Evolutionary conservation across 352 stramenopile genomes (phyloP).

Genomic region (Phytophthora pinifolia): DNA sequence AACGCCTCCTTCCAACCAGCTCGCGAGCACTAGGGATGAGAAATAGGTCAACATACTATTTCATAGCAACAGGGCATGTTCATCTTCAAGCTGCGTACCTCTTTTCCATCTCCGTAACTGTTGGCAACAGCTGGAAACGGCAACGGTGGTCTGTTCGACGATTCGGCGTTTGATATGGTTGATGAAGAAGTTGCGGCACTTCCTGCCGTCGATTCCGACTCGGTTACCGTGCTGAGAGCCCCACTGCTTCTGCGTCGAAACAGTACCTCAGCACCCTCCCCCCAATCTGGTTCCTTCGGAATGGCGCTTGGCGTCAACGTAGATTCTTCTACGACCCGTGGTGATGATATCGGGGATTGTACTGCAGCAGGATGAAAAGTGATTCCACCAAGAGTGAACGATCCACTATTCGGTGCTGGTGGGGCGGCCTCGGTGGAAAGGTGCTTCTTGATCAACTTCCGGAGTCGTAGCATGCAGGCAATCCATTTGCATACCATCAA

Average conservation of each 20-base stretch:
- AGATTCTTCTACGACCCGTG: constrained; percentile 31
- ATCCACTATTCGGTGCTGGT: constrained; percentile 35
- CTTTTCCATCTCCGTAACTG: constrained; percentile 32
- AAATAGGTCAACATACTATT: neutral
- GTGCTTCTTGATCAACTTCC: constrained; percentile 65
- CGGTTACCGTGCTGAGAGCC: constrained; percentile 35
- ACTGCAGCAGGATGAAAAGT: constrained; percentile 53
- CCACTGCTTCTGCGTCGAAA: constrained; percentile 43
- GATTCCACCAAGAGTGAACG: constrained; percentile 49
- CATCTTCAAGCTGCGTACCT: constrained; percentile 34
- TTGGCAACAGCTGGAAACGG: constrained; percentile 13
- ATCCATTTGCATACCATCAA: constrained; percentile 75
- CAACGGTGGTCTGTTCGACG: constrained; percentile 20
- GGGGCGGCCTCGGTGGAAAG: constrained; percentile 39
- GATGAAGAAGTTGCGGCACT: constrained; percentile 33
- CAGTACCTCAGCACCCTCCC: constrained; percentile 28
- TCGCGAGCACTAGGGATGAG: constrained; percentile 17
- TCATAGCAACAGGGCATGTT: neutral
- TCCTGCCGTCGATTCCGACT: constrained; percentile 23
- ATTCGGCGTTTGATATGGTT: constrained; percentile 26
- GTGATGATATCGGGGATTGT: constrained; percentile 51
- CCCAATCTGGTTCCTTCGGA: constrained; percentile 37
- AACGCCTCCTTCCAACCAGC: constrained; percentile 64
- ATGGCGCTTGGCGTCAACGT: constrained; percentile 45
- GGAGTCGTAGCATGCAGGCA: constrained; percentile 69